phyloP scores from a whole-genome alignment of 306 rosid species.

The Gynostemma pentaphyllum region DNA sequence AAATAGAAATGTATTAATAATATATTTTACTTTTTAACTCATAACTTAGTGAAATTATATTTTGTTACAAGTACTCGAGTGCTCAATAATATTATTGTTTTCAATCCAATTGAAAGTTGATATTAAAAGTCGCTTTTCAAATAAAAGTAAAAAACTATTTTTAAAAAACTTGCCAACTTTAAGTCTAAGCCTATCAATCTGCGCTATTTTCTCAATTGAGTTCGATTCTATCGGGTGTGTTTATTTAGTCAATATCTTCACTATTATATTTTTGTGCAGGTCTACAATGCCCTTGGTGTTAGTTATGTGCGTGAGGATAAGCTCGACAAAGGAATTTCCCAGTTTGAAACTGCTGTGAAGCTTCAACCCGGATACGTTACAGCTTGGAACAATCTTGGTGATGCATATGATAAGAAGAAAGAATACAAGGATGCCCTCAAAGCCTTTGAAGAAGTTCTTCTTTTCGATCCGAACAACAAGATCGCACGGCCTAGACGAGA shows the following conservation, averaged over 20 bases:
- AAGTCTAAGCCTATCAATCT: too few relatives aligned
- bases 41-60: too few relatives aligned
- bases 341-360: constrained; percentile 83
- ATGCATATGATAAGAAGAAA: constrained; percentile 76
- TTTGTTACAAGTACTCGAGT: too few relatives aligned
- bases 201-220: too few relatives aligned
- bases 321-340: constrained; percentile 75
- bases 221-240: neutral
- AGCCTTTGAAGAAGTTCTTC: constrained; percentile 90
- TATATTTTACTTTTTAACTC: too few relatives aligned
- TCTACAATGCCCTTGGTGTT: constrained; percentile 88
- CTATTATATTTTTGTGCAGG: too few relatives aligned
- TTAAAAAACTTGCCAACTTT: too few relatives aligned
- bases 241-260: too few relatives aligned
- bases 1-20: neutral
- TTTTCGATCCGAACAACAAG: constrained; percentile 89
- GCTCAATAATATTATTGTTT: too few relatives aligned
- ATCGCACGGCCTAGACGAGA: constrained; percentile 82
- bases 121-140: too few relatives aligned
- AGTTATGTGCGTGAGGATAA: constrained; percentile 73
- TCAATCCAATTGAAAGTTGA: too few relatives aligned
- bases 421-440: constrained; percentile 62
- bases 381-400: constrained; percentile 98
- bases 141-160: too few relatives aligned
- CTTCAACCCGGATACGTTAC: constrained; percentile 94